phyloP scores from a whole-genome alignment of 2,329 filamentous ascomycete genomes.

The Fusarium hainanense region DNA sequence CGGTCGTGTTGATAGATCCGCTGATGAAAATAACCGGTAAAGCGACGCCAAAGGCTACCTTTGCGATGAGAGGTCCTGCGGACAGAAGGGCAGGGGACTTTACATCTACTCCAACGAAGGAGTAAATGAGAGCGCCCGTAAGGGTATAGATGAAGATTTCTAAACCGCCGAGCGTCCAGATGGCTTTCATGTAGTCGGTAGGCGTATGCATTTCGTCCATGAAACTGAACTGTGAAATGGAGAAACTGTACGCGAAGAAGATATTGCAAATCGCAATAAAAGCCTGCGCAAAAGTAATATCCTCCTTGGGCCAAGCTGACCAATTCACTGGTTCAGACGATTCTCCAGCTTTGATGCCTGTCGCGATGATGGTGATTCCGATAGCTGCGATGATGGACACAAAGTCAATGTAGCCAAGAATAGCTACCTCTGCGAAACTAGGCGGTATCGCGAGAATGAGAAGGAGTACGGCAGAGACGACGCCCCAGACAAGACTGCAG shows the following conservation, averaged over 20 bases:
- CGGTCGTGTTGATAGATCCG: constrained; percentile 69
- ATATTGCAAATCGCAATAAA: constrained; percentile 73
- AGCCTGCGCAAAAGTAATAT: constrained; percentile 59
- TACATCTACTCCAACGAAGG: constrained; percentile 70
- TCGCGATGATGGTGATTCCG: constrained; percentile 70
- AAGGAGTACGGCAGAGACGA: constrained; percentile 54
- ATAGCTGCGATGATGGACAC: constrained; percentile 61
- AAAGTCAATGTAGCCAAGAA: constrained; percentile 44
- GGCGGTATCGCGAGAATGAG: constrained; percentile 55
- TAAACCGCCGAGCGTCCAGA: constrained; percentile 68
- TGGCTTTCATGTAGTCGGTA: constrained; percentile 57
- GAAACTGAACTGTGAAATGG: constrained; percentile 57
- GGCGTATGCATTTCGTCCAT: constrained; percentile 60
- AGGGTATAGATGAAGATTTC: constrained; percentile 72
- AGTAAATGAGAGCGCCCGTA: constrained; percentile 73
- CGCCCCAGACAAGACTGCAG: constrained; percentile 54
- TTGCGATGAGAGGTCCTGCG: constrained; percentile 62
- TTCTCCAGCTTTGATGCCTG: constrained; percentile 57
- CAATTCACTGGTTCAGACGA: constrained; percentile 42
- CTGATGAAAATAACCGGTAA: constrained; percentile 76
- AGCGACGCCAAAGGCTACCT: constrained; percentile 57
- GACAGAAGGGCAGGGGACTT: constrained; percentile 72
- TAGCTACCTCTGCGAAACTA: constrained; percentile 50
- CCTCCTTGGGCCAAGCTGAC: constrained; percentile 53
- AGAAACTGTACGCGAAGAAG: constrained; percentile 71